Conservation (phyloP, 306 rosid genomes). For the Coriaria nepalensis region DNA sequence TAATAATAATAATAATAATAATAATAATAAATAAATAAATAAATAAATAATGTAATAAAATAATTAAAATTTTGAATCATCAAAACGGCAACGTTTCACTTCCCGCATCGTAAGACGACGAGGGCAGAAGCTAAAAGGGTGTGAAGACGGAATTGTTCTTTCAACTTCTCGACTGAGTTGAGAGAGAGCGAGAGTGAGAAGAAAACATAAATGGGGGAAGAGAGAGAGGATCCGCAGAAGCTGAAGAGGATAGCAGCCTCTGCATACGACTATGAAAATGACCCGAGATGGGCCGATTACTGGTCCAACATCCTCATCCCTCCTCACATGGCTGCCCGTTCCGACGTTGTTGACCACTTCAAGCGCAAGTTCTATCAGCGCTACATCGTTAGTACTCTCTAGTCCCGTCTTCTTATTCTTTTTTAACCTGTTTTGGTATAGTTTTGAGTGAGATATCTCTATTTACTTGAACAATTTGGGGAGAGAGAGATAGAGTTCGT, state of each 20-base stretch:
- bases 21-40: too few species aligned
- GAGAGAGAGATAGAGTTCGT: too few species aligned
- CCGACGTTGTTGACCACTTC: constrained; percentile 63
- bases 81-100: too few species aligned
- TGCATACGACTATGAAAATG: constrained; percentile 79
- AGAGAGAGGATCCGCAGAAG: constrained; percentile 58
- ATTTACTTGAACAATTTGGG: background rate
- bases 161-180: too few species aligned
- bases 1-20: too few species aligned
- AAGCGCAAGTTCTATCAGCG: constrained; percentile 93
- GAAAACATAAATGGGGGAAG: constrained; percentile 41
- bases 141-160: too few species aligned
- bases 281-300: constrained; percentile 74
- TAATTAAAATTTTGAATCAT: too few species aligned
- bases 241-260: constrained; percentile 68
- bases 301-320: constrained; percentile 94
- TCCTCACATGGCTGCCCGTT: constrained; percentile 52
- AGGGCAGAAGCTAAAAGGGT: too few species aligned
- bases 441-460: background rate
- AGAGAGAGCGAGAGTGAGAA: background rate
- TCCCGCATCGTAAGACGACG: too few species aligned
- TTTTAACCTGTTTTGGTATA: background rate
- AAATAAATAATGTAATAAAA: too few species aligned
- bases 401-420: background rate
- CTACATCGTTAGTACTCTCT: constrained; percentile 35